These are phyloP conservation scores for Cladophialophora chaetospira DNA, from an alignment of 2,329 filamentous ascomycete species.

Conservation along the genomic window DNA sequence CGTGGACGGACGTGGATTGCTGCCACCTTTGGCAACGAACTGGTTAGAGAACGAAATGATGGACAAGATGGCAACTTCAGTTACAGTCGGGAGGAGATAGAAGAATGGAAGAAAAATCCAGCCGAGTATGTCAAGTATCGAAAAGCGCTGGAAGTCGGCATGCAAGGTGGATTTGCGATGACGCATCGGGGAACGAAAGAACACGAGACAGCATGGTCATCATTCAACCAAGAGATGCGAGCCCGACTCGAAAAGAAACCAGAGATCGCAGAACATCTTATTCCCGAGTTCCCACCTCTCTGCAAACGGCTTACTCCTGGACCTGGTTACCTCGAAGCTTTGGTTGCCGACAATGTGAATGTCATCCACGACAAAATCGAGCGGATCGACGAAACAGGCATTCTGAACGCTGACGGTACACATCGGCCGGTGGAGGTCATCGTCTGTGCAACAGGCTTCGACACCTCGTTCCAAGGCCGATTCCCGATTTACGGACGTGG, in stretches of 20 bases:
- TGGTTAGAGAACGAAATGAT: slow-evolving; percentile 29
- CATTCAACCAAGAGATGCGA: slow-evolving; percentile 30
- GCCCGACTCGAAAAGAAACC: slow-evolving; percentile 36
- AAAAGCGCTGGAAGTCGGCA: slow-evolving; percentile 38
- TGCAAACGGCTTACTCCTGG: slow-evolving; percentile 51
- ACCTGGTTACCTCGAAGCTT: slow-evolving; percentile 42
- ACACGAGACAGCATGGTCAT: slow-evolving; percentile 21
- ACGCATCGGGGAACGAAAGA: slow-evolving; percentile 29
- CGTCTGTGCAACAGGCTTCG: slow-evolving; percentile 44
- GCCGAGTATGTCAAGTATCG: slow-evolving; percentile 37
- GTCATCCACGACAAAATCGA: slow-evolving; percentile 23
- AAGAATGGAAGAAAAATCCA: slow-evolving; percentile 28
- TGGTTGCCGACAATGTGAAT: slow-evolving; percentile 33
- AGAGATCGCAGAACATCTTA: slow-evolving; percentile 40
- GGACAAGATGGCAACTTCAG: slow-evolving; percentile 35
- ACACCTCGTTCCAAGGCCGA: slow-evolving; percentile 41
- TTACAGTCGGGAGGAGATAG: slow-evolving; percentile 35
- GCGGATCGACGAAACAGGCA: slow-evolving; percentile 26
- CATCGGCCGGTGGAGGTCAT: slow-evolving; percentile 40
- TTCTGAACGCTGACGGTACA: slow-evolving; percentile 36
- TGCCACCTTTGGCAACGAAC: slow-evolving; percentile 31
- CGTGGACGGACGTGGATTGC: slow-evolving; percentile 37
- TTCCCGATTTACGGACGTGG: slow-evolving; percentile 41
- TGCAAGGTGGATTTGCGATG: slow-evolving; percentile 34
- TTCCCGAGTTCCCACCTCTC: slow-evolving; percentile 45